A percentile compares a stretch with the other conserved stretches of the same genome.
Conservation (phyloP, 768 basidiomycete genomes). For the Tulasnella sp. region DNA sequence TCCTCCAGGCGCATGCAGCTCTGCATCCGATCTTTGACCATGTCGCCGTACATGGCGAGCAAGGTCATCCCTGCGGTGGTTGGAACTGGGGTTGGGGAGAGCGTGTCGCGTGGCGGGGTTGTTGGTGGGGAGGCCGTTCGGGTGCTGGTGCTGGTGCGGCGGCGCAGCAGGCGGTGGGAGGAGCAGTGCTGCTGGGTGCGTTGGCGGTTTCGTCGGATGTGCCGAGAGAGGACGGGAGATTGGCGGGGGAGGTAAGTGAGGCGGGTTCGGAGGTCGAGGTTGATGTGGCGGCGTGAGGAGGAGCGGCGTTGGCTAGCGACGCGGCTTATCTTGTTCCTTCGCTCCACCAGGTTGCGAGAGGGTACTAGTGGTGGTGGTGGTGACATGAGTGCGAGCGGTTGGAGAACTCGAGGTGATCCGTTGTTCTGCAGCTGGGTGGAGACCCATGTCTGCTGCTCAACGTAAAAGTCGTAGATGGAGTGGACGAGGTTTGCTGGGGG, state of each 20-base stretch:
- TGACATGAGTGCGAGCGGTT: background rate
- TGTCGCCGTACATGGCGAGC: constrained; percentile 17
- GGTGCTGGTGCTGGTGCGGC: background rate
- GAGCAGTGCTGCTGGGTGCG: background rate
- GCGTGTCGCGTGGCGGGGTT: background rate
- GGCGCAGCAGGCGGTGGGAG: background rate
- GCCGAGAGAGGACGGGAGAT: constrained; percentile 1
- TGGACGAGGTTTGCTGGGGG: constrained; percentile 1
- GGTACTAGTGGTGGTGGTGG: background rate
- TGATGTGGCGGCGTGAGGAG: constrained; percentile 3
- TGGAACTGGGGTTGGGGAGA: background rate
- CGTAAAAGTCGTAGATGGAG: constrained; percentile 16
- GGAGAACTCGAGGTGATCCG: background rate
- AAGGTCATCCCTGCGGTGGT: background rate
- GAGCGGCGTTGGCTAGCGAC: background rate
- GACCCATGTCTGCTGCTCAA: constrained; percentile 12
- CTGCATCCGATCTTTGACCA: constrained; percentile 22
- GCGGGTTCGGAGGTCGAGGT: constrained; percentile 9
- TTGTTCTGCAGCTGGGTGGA: background rate
- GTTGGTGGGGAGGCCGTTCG: background rate
- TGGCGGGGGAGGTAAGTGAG: background rate
- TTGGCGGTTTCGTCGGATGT: background rate
- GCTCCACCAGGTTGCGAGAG: background rate
- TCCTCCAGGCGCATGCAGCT: constrained; percentile 14
- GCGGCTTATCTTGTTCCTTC: background rate